Base-by-base conservation (phyloP, 441 rosid species). In the Mallotus repandus region DNA sequence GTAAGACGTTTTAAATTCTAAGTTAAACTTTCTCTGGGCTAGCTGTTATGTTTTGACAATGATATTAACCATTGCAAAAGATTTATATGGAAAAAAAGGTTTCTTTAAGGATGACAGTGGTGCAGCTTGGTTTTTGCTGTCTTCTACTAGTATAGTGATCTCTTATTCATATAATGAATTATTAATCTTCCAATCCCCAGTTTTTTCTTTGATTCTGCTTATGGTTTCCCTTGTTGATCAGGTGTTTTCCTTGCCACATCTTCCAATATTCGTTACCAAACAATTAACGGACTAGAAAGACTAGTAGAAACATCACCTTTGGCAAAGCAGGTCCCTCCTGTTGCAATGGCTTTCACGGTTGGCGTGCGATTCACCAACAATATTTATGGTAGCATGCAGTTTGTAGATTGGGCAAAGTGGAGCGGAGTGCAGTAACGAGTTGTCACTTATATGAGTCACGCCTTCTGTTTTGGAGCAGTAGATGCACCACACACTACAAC, bases 311-410 rank as follows among this genome's bases (percentile, higher is more conserved):
- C 88, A 73, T 96, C 96, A 12, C 80, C 92, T 7, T 61, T 84
- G 25, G 97, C 94, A 1, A 91, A 90, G 86, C 85, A 79, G 63
- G 76, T 84, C 52, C 97, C 96, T 14, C 88, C 91, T 8, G 84
- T 93, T 2, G 93, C 98, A 9, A 83, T 89, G 97, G 97, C 97
- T 57, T 93, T 96, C 80, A 93, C 97, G 0, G 91, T 89, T 4
- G 98, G 98, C 9, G 97, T 96, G 58, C 85, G 97, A 75, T 96
- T 91, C 58, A 97, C 98, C 70, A 93, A 96, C 84, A 96, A 93
- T 68, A 79, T 96, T 10, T 90, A 96, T 25, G 97, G 97, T 35
- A 94, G 97, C 16, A 91, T 90, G 97, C 97, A 96, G 78, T 96
- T 91, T 79, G 97, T 91, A 1, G 97, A 93, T 71, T 92, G 98